These are phyloP conservation scores for Tritrichomonas foetus DNA, from an alignment of 208 protist genomes.

Conservation along the genomic window DNA sequence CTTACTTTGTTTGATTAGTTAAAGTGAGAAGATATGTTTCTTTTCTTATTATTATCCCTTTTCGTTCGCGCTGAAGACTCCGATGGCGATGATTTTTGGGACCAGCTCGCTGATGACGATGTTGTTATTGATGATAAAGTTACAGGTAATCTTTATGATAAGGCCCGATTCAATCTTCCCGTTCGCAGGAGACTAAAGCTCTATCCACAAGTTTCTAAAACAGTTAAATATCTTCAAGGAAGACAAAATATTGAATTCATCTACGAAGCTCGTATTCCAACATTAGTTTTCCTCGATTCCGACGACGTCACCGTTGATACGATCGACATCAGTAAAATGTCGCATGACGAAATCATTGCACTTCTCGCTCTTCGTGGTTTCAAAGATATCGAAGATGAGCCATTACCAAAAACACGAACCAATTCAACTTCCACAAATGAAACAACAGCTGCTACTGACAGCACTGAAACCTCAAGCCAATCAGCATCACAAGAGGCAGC, in stretches of 20 bases:
- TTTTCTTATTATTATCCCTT: too few relatives aligned
- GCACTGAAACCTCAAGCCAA: too few relatives aligned
- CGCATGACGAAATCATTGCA: background rate
- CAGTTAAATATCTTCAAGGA: background rate
- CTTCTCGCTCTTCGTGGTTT: background rate
- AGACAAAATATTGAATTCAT: background rate
- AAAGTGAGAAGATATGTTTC: too few relatives aligned
- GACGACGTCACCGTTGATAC: background rate
- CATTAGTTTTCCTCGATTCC: background rate
- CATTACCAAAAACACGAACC: too few relatives aligned
- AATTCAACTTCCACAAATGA: too few relatives aligned
- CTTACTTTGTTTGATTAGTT: too few relatives aligned
- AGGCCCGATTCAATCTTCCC: slow-evolving; percentile 22
- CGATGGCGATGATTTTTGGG: background rate
- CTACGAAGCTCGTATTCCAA: background rate
- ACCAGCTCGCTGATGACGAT: background rate
- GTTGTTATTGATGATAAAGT: slow-evolving; percentile 29
- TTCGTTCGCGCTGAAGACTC: too few relatives aligned
- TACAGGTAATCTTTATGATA: background rate
- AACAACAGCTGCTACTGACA: too few relatives aligned
- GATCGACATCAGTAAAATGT: background rate
- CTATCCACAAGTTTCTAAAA: background rate
- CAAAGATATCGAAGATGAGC: too few relatives aligned
- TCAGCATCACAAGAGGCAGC: too few relatives aligned
- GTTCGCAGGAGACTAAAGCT: background rate